These are phyloP conservation scores for Rhazya stricta DNA, from an alignment of 257 asterid species.

Conservation along the genomic window DNA sequence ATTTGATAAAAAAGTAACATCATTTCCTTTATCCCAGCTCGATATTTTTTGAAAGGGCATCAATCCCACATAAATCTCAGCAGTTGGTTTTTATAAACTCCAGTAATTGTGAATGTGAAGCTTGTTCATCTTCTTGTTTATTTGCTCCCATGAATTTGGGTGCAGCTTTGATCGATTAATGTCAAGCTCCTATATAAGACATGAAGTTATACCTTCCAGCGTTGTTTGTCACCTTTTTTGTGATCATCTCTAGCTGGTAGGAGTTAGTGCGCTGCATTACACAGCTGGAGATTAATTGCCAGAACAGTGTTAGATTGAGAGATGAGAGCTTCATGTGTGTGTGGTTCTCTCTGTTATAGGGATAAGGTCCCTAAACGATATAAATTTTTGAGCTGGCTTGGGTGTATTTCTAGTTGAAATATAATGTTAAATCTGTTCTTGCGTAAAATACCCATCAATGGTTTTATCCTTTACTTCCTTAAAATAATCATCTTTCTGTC, in stretches of 20 bases:
- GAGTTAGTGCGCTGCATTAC: not conserved
- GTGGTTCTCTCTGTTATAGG: not conserved
- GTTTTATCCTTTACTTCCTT: too few species aligned
- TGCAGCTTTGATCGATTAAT: not conserved
- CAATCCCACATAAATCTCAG: too few species aligned
- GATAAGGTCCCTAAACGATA: not conserved
- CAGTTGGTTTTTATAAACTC: not conserved
- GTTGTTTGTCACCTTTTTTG: not conserved
- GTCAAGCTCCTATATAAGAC: not conserved
- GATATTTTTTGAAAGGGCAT: not conserved
- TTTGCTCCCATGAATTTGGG: not conserved
- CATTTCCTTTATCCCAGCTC: not conserved
- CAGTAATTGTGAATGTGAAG: not conserved
- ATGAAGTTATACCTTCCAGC: not conserved
- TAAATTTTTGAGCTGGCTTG: not conserved
- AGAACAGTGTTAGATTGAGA: not conserved
- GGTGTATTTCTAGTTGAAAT: not conserved
- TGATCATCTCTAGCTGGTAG: not conserved
- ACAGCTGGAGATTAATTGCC: not conserved
- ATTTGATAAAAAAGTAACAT: not conserved
- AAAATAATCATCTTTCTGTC: too few species aligned
- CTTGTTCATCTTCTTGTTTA: not conserved
- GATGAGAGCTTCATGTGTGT: not conserved
- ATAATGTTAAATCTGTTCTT: too few species aligned
- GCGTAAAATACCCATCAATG: too few species aligned